Conservation (phyloP, 169 alveolate species). For the Perkinsus chesapeaki region DNA sequence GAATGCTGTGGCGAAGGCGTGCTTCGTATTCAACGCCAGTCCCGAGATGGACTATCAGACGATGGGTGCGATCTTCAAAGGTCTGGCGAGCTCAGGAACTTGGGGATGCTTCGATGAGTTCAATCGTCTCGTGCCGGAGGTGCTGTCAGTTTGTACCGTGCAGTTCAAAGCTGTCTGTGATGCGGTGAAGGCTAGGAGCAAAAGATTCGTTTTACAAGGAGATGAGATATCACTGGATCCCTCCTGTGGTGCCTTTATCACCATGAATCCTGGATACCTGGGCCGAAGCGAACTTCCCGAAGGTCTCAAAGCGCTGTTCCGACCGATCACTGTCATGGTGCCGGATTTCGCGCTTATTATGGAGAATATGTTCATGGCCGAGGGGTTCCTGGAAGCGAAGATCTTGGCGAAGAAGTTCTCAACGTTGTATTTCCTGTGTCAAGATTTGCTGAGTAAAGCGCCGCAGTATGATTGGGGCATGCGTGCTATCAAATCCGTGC, state of each 20-base stretch:
- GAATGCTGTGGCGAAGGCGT: constrained; percentile 88
- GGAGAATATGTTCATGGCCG: constrained; percentile 94
- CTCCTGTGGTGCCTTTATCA: constrained; percentile 89
- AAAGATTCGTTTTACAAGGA: constrained; percentile 76
- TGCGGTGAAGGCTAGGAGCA: constrained; percentile 73
- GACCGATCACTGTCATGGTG: constrained; percentile 90
- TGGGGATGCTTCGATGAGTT: constrained; percentile 98
- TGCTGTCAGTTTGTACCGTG: constrained; percentile 89
- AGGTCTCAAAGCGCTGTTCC: constrained; percentile 85
- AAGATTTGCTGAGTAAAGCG: constrained; percentile 80
- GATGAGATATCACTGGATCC: constrained; percentile 84
- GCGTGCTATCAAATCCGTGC: constrained; percentile 87
- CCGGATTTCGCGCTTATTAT: constrained; percentile 91
- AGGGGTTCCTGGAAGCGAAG: constrained; percentile 91
- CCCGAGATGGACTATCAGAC: constrained; percentile 91
- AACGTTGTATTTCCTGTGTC: constrained; percentile 78
- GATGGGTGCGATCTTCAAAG: constrained; percentile 92
- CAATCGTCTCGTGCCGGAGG: constrained; percentile 91
- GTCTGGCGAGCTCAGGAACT: constrained; percentile 91
- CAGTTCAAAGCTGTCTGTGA: constrained; percentile 90
- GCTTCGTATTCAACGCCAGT: constrained; percentile 89
- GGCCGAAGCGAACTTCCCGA: constrained; percentile 93
- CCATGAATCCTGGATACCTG: constrained; percentile 91
- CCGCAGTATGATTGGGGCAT: constrained; percentile 95
- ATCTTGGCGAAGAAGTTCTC: constrained; percentile 84